Base-by-base conservation (phyloP, 371 early-diverging fungal species). In the Amoeboaphelidium protococcarum region DNA sequence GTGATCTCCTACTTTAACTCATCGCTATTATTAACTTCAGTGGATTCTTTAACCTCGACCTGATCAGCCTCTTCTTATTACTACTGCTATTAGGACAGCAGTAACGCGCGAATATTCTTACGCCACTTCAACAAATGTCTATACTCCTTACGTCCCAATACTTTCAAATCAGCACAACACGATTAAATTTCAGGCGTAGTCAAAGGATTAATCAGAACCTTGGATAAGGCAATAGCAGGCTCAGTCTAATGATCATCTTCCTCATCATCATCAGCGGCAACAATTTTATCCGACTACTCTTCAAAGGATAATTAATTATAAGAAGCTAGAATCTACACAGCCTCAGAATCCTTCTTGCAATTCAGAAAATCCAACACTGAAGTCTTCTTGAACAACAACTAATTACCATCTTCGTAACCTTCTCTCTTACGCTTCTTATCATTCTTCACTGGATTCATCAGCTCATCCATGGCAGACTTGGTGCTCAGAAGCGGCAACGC, bases 351-450 rank as follows among this genome's bases (percentile, higher is more conserved):
- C 37, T 31, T 31, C 4, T 65, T 57, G 47, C 76, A 52, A 43
- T 58, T 62, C 44, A 91, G 68, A 54, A 87, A 88, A 25, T 86
- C 79, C 64, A 72, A 67, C 31, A 72, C 74, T 47, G 73, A 72
- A 22, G 62, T 53, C 13, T 66, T 63, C 48, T 77, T 74, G 67
- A 76, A 76, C 50, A 86, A 66, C 3, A 80, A 82, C 56, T 81
- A 80, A 58, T 84, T 76, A 44, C 84, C 88, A 53, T 91, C 92
- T 47, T 81, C 90, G 65, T 95, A 95, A 62, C 92, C 96, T 49
- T 87, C 88, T 63, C 94, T 73, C 47, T 88, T 82, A 50, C 92
- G 69, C 49, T 66, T 67, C 48, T 10, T 6, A 16, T 6, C 37
- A 10, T 76, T 69, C 67, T 90, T 85, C 60, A 70, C 61, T 24